Evolutionary conservation across 192 early-diverging fungal genomes (phyloP).

Genomic region (Linnemannia hyalina): DNA sequence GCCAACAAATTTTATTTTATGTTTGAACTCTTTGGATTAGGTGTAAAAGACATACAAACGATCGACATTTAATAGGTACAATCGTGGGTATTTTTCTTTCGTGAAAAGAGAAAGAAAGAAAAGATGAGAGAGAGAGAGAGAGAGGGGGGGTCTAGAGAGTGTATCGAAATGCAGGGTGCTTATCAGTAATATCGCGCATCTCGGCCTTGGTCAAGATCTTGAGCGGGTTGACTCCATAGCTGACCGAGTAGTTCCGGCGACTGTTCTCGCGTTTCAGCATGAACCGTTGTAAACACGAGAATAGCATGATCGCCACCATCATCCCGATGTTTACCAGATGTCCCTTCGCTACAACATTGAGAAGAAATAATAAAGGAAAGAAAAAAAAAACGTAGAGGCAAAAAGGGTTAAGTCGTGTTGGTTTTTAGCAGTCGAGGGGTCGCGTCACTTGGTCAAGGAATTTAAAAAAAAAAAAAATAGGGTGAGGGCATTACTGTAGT

Average conservation of each 20-base stretch:
- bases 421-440: neutral
- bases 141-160: slow-evolving; percentile 20
- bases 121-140: no score
- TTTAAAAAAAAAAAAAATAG: neutral
- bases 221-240: slow-evolving; percentile 46
- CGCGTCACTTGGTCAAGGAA: neutral
- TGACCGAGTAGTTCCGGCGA: slow-evolving; percentile 39
- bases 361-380: neutral
- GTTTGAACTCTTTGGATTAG: no score
- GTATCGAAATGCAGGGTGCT: slow-evolving; percentile 42
- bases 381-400: neutral
- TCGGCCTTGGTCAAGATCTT: slow-evolving; percentile 41
- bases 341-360: slow-evolving; percentile 7
- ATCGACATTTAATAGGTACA: no score
- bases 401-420: neutral
- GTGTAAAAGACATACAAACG: no score
- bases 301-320: neutral
- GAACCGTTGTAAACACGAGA: slow-evolving; percentile 19
- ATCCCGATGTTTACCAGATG: slow-evolving; percentile 29
- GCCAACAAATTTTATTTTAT: no score
- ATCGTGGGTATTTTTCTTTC: no score
- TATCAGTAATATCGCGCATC: slow-evolving; percentile 38
- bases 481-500: slow-evolving; percentile 6
- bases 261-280: slow-evolving; percentile 40
- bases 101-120: no score